A percentile compares a stretch with the other conserved stretches of the same genome.
These are phyloP conservation scores for Eutrema heterophyllum DNA, from an alignment of 345 rosid species.

Conservation along the genomic window DNA sequence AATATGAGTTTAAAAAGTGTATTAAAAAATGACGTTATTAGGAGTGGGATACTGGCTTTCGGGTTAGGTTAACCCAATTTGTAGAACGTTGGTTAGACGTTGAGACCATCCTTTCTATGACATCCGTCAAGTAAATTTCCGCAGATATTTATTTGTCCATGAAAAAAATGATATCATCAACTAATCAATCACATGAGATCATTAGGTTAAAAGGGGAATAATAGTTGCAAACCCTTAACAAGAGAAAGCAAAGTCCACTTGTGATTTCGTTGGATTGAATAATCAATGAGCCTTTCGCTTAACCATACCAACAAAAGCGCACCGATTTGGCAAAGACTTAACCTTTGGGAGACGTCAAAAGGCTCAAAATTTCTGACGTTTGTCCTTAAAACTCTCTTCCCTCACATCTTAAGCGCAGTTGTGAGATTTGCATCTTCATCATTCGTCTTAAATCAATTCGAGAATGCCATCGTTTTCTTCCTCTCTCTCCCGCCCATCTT, in stretches of 20 bases:
- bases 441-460: neutral
- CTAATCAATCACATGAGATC: neutral
- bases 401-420: neutral
- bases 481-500: conserved; percentile 9
- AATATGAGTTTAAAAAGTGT: too few relatives aligned
- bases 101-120: neutral
- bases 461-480: conserved; percentile 23
- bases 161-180: neutral
- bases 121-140: neutral
- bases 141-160: neutral
- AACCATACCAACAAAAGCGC: conserved; percentile 8
- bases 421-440: neutral
- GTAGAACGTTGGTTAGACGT: too few relatives aligned
- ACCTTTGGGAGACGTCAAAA: conserved; percentile 21
- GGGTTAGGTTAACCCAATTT: too few relatives aligned
- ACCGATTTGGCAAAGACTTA: neutral
- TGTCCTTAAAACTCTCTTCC: neutral
- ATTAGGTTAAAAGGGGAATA: neutral
- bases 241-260: neutral
- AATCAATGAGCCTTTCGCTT: neutral
- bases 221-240: neutral
- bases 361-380: neutral
- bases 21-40: too few relatives aligned
- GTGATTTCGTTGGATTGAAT: neutral
- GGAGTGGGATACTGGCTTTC: too few relatives aligned